phyloP scores from a whole-genome alignment of 2,329 filamentous ascomycete genomes.

The Mycocentrospora acerina region DNA sequence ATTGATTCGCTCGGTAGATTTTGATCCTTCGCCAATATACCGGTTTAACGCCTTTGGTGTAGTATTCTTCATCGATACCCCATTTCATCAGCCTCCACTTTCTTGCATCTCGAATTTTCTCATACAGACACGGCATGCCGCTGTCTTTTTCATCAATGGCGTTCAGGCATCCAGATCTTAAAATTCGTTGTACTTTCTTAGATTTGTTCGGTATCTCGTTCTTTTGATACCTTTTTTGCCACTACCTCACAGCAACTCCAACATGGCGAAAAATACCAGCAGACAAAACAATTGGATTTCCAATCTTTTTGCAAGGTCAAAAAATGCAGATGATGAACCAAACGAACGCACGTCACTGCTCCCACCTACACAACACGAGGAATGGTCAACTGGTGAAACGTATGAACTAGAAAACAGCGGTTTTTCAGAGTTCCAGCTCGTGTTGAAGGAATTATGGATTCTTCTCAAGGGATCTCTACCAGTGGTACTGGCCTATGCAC shows the following conservation, averaged over 20 bases:
- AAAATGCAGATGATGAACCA: conserved; percentile 26
- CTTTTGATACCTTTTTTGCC: not conserved
- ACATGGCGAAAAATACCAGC: conserved; percentile 26
- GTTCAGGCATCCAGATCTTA: not conserved
- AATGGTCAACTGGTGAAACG: conserved; percentile 38
- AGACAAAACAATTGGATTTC: conserved; percentile 33
- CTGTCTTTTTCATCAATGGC: conserved; percentile 6
- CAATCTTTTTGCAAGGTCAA: conserved; percentile 23
- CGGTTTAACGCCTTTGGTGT: conserved; percentile 19
- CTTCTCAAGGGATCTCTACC: conserved; percentile 70
- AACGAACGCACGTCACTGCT: conserved; percentile 49
- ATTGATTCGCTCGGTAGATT: conserved; percentile 13
- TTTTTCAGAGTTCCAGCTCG: conserved; percentile 37
- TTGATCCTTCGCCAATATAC: conserved; percentile 16
- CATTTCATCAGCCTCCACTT: conserved; percentile 20
- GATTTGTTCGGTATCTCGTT: not conserved
- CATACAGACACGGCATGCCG: conserved; percentile 15
- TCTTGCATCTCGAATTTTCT: conserved; percentile 4
- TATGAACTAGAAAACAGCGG: conserved; percentile 42
- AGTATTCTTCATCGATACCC: conserved; percentile 27
- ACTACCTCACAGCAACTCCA: not conserved
- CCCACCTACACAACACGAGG: conserved; percentile 41
- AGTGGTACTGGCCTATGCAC: conserved; percentile 79
- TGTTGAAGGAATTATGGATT: conserved; percentile 64
- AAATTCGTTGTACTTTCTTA: not conserved